These are phyloP conservation scores for Phallus indusiatus DNA, from an alignment of 768 basidiomycete species.

Conservation along the genomic window DNA sequence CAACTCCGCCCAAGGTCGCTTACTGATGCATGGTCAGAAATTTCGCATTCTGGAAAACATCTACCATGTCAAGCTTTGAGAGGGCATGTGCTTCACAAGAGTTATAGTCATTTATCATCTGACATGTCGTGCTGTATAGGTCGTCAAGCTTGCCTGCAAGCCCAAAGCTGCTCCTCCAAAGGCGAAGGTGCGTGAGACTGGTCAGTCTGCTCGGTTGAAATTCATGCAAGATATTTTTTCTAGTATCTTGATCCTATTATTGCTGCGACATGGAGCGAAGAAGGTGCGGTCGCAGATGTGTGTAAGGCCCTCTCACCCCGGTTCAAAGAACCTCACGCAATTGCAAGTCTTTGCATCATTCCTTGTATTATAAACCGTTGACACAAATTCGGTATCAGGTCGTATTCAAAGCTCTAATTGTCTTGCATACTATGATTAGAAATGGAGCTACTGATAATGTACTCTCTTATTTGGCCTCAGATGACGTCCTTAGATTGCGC, in stretches of 20 bases:
- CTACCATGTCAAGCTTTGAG: constrained; percentile 9
- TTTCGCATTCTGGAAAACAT: background rate
- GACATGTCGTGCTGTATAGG: constrained; percentile 29
- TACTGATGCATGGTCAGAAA: constrained; percentile 4
- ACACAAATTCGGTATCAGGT: constrained; percentile 38
- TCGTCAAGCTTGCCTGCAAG: constrained; percentile 94
- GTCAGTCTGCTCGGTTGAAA: background rate
- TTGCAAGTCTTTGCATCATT: constrained; percentile 41
- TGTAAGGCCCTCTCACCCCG: constrained; percentile 79
- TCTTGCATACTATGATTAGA: constrained; percentile 93
- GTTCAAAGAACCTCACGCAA: constrained; percentile 84
- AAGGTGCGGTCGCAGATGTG: constrained; percentile 88
- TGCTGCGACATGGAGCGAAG: constrained; percentile 93
- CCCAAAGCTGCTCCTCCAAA: constrained; percentile 95
- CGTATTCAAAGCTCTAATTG: constrained; percentile 96
- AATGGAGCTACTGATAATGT: constrained; percentile 95
- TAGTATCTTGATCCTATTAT: constrained; percentile 97
- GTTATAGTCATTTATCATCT: background rate
- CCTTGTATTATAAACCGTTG: background rate
- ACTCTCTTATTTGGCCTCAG: constrained; percentile 69
- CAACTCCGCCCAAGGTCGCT: constrained; percentile 5
- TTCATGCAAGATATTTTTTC: background rate
- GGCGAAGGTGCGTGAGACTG: constrained; percentile 56
- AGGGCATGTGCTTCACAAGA: background rate
- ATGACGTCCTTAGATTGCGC: constrained; percentile 71